A percentile compares a stretch with the other conserved stretches of the same genome.
phyloP scores from a whole-genome alignment of 306 rosid genomes.

The Pueraria montana region DNA sequence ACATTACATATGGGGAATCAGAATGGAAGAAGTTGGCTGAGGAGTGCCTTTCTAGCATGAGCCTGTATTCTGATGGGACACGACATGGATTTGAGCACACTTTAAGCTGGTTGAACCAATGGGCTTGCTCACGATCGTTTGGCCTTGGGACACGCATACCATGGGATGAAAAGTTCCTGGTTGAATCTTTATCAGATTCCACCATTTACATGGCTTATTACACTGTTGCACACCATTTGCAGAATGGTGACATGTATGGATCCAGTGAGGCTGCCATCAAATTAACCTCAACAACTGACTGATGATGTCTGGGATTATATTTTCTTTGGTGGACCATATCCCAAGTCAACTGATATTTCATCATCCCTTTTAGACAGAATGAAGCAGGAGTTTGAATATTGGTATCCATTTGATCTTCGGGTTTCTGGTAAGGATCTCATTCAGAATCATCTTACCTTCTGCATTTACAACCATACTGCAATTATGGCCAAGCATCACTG shows the following conservation, averaged over 20 bases:
- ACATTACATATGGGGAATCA: constrained; percentile 82
- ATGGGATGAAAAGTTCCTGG: constrained; percentile 88
- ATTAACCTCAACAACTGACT: constrained; percentile 79
- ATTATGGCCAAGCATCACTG: constrained; percentile 74
- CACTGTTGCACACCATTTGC: constrained; percentile 83
- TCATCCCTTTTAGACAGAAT: constrained; percentile 66
- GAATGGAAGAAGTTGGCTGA: constrained; percentile 88
- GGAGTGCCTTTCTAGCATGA: constrained; percentile 80
- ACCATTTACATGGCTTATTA: constrained; percentile 97
- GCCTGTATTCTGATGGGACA: constrained; percentile 78
- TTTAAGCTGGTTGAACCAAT: constrained; percentile 87
- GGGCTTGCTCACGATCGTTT: constrained; percentile 98
- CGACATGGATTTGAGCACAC: constrained; percentile 94
- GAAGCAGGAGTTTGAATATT: constrained; percentile 95
- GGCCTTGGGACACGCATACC: constrained; percentile 97
- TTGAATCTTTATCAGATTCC: constrained; percentile 95
- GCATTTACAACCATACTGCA: constrained; percentile 88
- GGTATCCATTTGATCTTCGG: constrained; percentile 96
- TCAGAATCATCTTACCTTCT: constrained; percentile 90
- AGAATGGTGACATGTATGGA: constrained; percentile 80
- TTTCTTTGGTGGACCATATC: constrained; percentile 77
- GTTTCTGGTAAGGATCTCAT: constrained; percentile 95
- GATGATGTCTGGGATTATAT: constrained; percentile 90
- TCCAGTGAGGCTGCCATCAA: constrained; percentile 59
- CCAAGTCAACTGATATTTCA: constrained; percentile 73